Evolutionary conservation across 805 yeast species (phyloP).

Genomic region (Candida ascalaphidarum): DNA sequence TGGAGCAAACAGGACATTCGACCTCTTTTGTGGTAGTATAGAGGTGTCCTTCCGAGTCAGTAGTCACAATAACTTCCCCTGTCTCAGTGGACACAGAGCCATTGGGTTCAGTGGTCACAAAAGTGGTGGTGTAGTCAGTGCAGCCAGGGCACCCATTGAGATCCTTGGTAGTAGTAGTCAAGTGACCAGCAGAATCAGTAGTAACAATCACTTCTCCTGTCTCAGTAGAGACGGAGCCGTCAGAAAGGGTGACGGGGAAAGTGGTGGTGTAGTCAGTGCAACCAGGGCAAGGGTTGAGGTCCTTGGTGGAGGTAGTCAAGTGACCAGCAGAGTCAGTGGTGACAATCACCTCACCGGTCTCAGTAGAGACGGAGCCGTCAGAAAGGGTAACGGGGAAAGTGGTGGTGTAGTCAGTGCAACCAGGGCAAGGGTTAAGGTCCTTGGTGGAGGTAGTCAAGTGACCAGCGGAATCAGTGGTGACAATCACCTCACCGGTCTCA

Average conservation of each 20-base stretch:
- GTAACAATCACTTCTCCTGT: neutral
- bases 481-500: neutral
- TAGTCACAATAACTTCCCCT: neutral
- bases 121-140: neutral
- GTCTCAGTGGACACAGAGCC: neutral
- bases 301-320: neutral
- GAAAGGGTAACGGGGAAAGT: neutral
- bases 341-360: neutral
- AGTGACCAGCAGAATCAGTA: neutral
- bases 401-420: neutral
- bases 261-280: neutral
- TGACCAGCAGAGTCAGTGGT: neutral
- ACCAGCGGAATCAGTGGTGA: neutral
- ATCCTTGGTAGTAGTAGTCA: neutral
- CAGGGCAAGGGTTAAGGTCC: neutral
- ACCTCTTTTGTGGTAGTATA: neutral
- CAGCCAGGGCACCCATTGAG: too few relatives aligned
- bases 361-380: neutral
- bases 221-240: constrained; percentile 1
- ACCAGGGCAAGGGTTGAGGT: too few relatives aligned
- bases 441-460: neutral
- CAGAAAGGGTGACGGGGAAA: neutral
- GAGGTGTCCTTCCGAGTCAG: neutral
- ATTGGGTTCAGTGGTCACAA: neutral
- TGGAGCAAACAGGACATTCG: too few relatives aligned